A percentile compares a stretch with the other conserved stretches of the same genome.
Evolutionary conservation across 148 eudicot genomes (phyloP).

Genomic region (Drosera capensis): DNA sequence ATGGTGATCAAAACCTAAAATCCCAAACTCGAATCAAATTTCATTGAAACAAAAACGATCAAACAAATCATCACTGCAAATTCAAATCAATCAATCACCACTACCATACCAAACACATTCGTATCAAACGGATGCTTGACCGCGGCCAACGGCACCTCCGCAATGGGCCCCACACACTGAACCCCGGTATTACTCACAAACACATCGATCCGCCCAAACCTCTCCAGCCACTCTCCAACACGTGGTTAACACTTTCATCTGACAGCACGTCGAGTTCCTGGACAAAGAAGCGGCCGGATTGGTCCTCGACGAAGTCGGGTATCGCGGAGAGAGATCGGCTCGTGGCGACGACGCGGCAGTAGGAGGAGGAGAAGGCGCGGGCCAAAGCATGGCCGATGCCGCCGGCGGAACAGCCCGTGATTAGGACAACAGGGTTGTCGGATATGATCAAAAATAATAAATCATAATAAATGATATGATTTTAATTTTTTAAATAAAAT

Average conservation of each 20-base stretch:
- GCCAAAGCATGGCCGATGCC: conserved; percentile 83
- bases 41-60: no score
- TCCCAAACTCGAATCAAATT: no score
- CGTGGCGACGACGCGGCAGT: conserved; percentile 64
- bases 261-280: conserved; percentile 54
- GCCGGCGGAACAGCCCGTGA: conserved; percentile 69
- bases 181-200: conserved; percentile 75
- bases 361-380: conserved; percentile 49
- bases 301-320: conserved; percentile 31
- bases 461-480: no score
- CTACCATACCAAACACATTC: conserved; percentile 59
- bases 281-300: conserved; percentile 28
- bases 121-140: conserved; percentile 53
- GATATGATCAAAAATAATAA: no score
- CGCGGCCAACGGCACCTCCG: conserved; percentile 54
- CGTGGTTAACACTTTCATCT: conserved; percentile 42
- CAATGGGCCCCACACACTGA: conserved; percentile 79
- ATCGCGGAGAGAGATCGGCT: conserved; percentile 43
- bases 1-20: no score
- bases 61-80: no score
- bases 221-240: conserved; percentile 26
- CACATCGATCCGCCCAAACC: conserved; percentile 60
- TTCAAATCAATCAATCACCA: neutral
- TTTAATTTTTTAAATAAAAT: no score
- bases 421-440: conserved; percentile 61